Conservation (phyloP, 2,329 filamentous ascomycete genomes). For the Magnaporthiopsis rhizophila region DNA sequence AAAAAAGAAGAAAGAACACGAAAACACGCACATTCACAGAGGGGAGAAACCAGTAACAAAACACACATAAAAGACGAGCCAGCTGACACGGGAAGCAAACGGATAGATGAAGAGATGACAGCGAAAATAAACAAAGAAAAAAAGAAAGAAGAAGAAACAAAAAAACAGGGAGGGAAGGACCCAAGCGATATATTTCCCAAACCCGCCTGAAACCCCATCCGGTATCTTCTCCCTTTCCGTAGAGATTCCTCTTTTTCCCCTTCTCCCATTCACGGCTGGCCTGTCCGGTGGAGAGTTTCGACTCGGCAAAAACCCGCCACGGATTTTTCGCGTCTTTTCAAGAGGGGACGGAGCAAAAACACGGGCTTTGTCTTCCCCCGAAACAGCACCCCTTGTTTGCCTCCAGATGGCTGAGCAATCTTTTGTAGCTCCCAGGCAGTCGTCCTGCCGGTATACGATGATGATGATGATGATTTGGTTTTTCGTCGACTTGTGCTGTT, state of each 20-base stretch:
- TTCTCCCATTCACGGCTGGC: not conserved
- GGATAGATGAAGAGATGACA: constrained; percentile 1
- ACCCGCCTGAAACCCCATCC: not conserved
- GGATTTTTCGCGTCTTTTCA: no score
- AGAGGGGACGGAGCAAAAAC: no score
- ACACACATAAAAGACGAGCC: not conserved
- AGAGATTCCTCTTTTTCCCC: not conserved
- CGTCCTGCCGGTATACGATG: not conserved
- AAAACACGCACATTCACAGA: not conserved
- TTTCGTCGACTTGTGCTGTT: not conserved
- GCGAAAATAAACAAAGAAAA: constrained; percentile 6
- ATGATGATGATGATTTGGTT: not conserved
- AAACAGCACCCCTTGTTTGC: no score
- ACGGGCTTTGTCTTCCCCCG: no score
- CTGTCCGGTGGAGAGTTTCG: not conserved
- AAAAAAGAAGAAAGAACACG: not conserved
- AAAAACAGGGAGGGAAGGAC: constrained; percentile 4
- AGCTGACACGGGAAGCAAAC: not conserved
- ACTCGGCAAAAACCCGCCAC: no score
- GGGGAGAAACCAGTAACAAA: not conserved
- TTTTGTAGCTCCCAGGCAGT: not conserved
- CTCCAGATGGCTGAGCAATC: no score
- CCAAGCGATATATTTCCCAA: not conserved
- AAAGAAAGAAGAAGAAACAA: constrained; percentile 10
- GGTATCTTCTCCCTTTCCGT: not conserved